Percentiles rank a stretch among this genome's conserved stretches.
Evolutionary conservation across 192 early-diverging fungal species (phyloP).

Genomic region (Backusella westeae): DNA sequence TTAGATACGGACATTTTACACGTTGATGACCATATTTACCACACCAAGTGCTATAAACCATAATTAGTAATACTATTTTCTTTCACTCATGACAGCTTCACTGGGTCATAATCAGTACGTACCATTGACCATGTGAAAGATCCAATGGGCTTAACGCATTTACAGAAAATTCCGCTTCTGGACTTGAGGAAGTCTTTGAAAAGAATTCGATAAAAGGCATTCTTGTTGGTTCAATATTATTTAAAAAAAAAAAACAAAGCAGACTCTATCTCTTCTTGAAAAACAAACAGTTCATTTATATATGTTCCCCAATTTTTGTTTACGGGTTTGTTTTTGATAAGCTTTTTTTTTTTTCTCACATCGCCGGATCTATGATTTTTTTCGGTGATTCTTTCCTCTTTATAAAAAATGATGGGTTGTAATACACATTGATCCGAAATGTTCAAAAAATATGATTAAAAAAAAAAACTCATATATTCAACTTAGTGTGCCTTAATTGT

Average conservation of each 20-base stretch:
- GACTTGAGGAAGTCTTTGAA: not conserved
- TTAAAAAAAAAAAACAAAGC: not conserved
- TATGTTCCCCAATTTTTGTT: not conserved
- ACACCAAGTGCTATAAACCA: not conserved
- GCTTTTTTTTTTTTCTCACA: not conserved
- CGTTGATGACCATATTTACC: not conserved
- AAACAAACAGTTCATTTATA: not conserved
- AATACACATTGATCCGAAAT: not conserved
- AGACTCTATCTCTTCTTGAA: not conserved
- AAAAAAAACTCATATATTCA: not conserved
- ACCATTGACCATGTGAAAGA: conserved; percentile 2
- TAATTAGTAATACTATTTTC: not conserved
- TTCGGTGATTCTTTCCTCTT: not conserved
- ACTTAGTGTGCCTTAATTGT: not conserved
- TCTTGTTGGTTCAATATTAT: no score
- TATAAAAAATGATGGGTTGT: not conserved
- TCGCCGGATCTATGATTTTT: not conserved
- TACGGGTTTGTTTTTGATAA: not conserved
- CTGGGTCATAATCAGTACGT: not conserved
- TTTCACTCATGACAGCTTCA: not conserved
- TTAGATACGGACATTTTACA: not conserved
- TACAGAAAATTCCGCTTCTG: not conserved
- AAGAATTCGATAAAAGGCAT: not conserved
- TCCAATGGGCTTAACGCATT: not conserved
- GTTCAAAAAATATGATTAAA: not conserved